Conservation (phyloP, 208 protist genomes). For the Trypanosoma congolense region DNA sequence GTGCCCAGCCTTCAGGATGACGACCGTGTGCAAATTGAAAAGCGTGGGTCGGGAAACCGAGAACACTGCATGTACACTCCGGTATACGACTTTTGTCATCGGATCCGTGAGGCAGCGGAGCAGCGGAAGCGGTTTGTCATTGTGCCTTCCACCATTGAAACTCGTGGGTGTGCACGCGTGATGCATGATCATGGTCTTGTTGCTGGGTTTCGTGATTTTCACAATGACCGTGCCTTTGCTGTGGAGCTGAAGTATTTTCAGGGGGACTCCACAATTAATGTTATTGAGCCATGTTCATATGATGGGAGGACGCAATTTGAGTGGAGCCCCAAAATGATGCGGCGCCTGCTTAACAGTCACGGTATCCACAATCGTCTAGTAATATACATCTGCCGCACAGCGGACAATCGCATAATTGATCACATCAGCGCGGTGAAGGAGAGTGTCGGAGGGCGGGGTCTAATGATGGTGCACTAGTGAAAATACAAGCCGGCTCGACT, state of each 20-base stretch:
- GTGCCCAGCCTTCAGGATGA: conserved; percentile 60
- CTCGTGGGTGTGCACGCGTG: conserved; percentile 80
- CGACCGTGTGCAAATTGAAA: conserved; percentile 84
- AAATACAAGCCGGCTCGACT: neutral
- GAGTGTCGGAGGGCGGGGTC: conserved; percentile 74
- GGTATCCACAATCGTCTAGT: conserved; percentile 86
- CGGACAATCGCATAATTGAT: conserved; percentile 86
- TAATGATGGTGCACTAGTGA: conserved; percentile 84
- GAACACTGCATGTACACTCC: conserved; percentile 75
- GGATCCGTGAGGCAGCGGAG: conserved; percentile 80
- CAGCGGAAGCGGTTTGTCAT: conserved; percentile 88
- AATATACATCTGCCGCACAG: conserved; percentile 79
- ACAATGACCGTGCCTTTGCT: conserved; percentile 88
- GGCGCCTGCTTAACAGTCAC: conserved; percentile 74
- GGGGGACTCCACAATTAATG: conserved; percentile 78
- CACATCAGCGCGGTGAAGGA: conserved; percentile 87
- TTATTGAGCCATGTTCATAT: conserved; percentile 85
- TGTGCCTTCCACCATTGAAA: conserved; percentile 85
- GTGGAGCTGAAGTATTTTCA: conserved; percentile 92
- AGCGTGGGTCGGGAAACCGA: conserved; percentile 65
- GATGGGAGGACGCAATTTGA: conserved; percentile 88
- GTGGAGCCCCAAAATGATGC: conserved; percentile 92
- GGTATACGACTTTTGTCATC: conserved; percentile 88
- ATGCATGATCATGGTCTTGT: conserved; percentile 86
- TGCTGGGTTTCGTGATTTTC: conserved; percentile 87